These are phyloP conservation scores for Pseudocercospora crystallina DNA, from an alignment of 2,329 filamentous ascomycete species.

Conservation along the genomic window DNA sequence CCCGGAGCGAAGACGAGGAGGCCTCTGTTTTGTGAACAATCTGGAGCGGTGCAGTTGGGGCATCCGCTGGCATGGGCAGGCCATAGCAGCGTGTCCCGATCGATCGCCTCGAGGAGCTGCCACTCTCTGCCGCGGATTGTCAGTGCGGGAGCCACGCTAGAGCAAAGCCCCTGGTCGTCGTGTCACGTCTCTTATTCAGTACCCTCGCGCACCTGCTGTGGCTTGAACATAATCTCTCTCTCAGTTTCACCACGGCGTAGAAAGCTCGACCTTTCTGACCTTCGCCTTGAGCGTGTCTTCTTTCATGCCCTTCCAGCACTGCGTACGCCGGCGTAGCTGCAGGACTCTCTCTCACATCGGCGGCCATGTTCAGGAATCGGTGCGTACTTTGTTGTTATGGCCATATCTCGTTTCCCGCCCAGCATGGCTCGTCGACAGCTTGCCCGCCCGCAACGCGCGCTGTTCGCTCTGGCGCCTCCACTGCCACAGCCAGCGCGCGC, in stretches of 20 bases:
- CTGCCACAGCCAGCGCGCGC: conserved; percentile 21
- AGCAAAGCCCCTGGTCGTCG: conserved; percentile 6
- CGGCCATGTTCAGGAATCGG: conserved; percentile 51
- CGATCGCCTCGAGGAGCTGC: conserved; percentile 13
- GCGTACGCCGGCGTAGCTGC: conserved; percentile 17
- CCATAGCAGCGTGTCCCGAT: conserved; percentile 17
- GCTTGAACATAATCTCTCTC: conserved; percentile 22
- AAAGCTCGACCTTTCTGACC: conserved; percentile 12
- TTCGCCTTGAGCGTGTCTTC: conserved; percentile 7
- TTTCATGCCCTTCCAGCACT: conserved; percentile 19
- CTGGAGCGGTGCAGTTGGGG: conserved; percentile 4
- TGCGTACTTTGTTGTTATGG: no score
- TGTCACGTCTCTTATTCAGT: conserved; percentile 14
- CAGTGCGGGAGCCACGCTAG: conserved; percentile 11
- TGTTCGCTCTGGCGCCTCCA: conserved; percentile 14
- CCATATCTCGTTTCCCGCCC: no score
- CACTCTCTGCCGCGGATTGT: conserved; percentile 14
- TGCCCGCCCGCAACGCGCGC: conserved; percentile 6
- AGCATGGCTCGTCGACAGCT: conserved; percentile 6
- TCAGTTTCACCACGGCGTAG: conserved; percentile 23
- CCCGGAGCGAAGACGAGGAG: background rate
- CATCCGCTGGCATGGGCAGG: background rate
- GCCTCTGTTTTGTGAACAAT: background rate
- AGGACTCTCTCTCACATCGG: conserved; percentile 8
- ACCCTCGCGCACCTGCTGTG: conserved; percentile 20